Evolutionary conservation across 495 filamentous ascomycete species (phyloP), one percentile per base, ranked within the genome.

Genomic region (Schizothecium vesticola): DNA sequence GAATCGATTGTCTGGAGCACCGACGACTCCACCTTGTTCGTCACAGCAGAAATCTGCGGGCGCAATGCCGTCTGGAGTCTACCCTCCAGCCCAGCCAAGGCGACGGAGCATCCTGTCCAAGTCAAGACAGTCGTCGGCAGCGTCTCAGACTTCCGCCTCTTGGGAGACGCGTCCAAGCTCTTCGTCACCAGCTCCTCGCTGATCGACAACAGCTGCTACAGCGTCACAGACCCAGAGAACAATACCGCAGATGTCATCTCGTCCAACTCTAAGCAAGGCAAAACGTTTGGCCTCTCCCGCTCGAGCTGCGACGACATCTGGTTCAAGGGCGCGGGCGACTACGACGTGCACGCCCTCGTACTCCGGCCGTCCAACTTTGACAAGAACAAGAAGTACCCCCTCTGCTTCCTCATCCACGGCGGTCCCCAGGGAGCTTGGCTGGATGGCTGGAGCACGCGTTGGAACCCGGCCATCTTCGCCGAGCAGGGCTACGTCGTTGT

Each of bases 401-500:
- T 97, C 33, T 88, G 89, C 2, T 92, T 92, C 70, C 74, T 96
- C 55, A 91, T 97, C 61, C 94, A 97, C 70, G 94, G 94, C 62
- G 94, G 94, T 0, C 93, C 93, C 0, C 93, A 97, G 74, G 90
- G 90, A 8, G 89, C 91, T 1, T 96, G 93, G 92, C 85, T 82
- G 7, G 91, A 96, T 73, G 80, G 86, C 29, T 97, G 93, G 93
- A 90, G 86, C 68, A 96, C 91, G 1, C 83, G 94, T 19, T 97
- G 94, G 94, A 97, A 97, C 69, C 92, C 91, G 0, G 92, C 91
- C 8, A 85, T 96, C 5, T 96, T 94, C 74, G 93, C 94, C 4
- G 93, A 97, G 76, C 92, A 96, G 74, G 94, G 93, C 13, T 97
- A 96, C 69, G 87, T 97, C 13, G 91, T 92, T 11, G 86, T 97